Conservation (phyloP, 768 basidiomycete genomes). For the Serendipita vermifera region DNA sequence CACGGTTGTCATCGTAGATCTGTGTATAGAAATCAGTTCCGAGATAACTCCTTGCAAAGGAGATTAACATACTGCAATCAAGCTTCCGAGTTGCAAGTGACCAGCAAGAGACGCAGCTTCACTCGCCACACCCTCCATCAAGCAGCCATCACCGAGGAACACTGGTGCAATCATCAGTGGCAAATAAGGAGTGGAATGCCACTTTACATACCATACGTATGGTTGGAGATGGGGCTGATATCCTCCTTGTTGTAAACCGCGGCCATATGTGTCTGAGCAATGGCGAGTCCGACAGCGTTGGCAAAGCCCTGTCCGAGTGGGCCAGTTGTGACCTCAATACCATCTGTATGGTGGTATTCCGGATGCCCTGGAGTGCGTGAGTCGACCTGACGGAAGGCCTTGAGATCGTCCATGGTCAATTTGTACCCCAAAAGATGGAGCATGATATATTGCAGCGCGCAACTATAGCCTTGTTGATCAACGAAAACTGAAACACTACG, state of each 20-base stretch:
- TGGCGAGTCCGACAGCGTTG: constrained; percentile 87
- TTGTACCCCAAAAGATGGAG: constrained; percentile 90
- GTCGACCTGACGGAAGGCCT: constrained; percentile 81
- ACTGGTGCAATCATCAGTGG: constrained; percentile 33
- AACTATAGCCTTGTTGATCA: constrained; percentile 34
- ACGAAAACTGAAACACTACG: background rate
- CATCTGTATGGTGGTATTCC: constrained; percentile 57
- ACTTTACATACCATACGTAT: constrained; percentile 59
- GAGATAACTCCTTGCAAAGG: constrained; percentile 15
- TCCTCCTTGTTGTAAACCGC: constrained; percentile 83
- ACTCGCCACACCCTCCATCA: constrained; percentile 92
- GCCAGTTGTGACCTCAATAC: constrained; percentile 88
- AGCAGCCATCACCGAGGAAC: constrained; percentile 88
- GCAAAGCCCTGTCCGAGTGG: constrained; percentile 92
- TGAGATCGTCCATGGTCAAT: constrained; percentile 82
- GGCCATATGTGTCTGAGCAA: constrained; percentile 80
- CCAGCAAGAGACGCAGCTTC: constrained; percentile 90
- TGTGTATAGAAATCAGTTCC: constrained; percentile 22
- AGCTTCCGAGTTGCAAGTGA: constrained; percentile 84
- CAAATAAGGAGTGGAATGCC: constrained; percentile 9
- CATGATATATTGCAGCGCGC: constrained; percentile 85
- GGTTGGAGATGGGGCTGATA: constrained; percentile 72
- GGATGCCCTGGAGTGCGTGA: constrained; percentile 92
- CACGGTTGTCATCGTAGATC: constrained; percentile 95
- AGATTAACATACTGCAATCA: constrained; percentile 51